Conservation (phyloP, 306 rosid species). For the Castanea crenata region DNA sequence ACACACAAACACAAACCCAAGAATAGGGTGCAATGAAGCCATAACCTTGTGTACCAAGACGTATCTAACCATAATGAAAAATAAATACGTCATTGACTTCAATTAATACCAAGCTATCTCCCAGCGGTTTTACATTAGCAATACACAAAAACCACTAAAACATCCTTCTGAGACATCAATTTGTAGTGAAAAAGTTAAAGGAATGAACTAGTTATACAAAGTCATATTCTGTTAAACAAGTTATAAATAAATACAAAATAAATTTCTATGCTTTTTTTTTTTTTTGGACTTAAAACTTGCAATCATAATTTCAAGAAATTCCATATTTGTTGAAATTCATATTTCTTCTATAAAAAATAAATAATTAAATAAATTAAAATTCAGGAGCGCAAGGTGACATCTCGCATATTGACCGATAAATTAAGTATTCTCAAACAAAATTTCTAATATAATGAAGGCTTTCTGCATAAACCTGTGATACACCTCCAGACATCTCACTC, state of each 20-base stretch:
- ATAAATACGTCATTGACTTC: neutral
- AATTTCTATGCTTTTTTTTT: neutral
- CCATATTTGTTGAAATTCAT: too few relatives aligned
- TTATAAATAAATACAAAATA: neutral
- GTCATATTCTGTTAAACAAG: neutral
- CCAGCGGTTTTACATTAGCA: too few relatives aligned
- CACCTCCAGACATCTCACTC: slow-evolving; percentile 88
- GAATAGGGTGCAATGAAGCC: neutral
- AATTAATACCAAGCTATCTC: neutral
- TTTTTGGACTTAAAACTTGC: neutral
- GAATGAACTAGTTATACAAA: neutral
- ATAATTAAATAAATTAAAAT: neutral
- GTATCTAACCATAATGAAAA: neutral
- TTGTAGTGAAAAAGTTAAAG: neutral
- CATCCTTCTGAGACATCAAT: neutral
- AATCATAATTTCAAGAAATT: neutral
- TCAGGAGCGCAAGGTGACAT: neutral
- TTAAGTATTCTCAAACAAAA: neutral
- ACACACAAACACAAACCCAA: neutral
- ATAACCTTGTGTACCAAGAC: neutral
- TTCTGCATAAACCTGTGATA: slow-evolving; percentile 63
- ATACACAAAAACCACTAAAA: neutral
- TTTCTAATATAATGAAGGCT: slow-evolving; percentile 35
- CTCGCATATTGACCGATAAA: neutral
- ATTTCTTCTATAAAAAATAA: neutral